A percentile compares a stretch with the other conserved stretches of the same genome.
Evolutionary conservation across 176 grass and related monocot genomes (phyloP).

Genomic region (Oryza glaberrima): DNA sequence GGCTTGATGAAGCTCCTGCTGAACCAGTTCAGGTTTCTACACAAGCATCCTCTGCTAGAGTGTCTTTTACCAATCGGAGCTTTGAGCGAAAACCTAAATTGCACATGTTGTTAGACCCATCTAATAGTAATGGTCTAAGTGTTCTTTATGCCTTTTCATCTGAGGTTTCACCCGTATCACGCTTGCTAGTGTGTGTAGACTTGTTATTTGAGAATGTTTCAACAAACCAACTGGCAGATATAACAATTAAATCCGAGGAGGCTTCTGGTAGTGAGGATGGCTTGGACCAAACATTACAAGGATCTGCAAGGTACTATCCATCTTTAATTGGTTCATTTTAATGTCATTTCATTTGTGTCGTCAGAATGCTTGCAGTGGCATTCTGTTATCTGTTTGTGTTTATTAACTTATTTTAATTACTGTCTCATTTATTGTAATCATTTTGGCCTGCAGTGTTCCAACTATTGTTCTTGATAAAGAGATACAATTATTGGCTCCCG

Average conservation of each 20-base stretch:
- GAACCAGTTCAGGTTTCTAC: slow-evolving; percentile 41
- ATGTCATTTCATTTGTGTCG: background rate
- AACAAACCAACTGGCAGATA: slow-evolving; percentile 57
- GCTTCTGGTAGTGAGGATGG: slow-evolving; percentile 48
- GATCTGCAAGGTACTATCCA: slow-evolving; percentile 58
- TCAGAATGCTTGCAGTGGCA: slow-evolving; percentile 10
- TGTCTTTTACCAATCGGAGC: slow-evolving; percentile 76
- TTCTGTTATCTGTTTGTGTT: slow-evolving; percentile 30
- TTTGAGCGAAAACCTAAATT: slow-evolving; percentile 75
- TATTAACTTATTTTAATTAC: slow-evolving; percentile 5
- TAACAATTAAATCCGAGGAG: slow-evolving; percentile 76
- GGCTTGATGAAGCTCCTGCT: slow-evolving; percentile 81
- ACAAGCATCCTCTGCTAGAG: slow-evolving; percentile 59
- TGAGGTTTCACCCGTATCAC: slow-evolving; percentile 62
- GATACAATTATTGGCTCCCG: slow-evolving; percentile 67
- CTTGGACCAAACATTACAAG: slow-evolving; percentile 53
- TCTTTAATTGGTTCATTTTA: background rate
- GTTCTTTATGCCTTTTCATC: slow-evolving; percentile 86
- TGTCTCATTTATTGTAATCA: slow-evolving; percentile 31
- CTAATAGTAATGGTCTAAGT: slow-evolving; percentile 65
- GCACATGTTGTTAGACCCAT: slow-evolving; percentile 71
- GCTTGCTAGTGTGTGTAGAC: slow-evolving; percentile 65
- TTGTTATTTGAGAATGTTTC: slow-evolving; percentile 80
- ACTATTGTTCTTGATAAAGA: slow-evolving; percentile 60
- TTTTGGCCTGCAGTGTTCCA: slow-evolving; percentile 47